Evolutionary conservation across 1,139 yeast genomes (phyloP).

Genomic region (Protomyces inundatus): DNA sequence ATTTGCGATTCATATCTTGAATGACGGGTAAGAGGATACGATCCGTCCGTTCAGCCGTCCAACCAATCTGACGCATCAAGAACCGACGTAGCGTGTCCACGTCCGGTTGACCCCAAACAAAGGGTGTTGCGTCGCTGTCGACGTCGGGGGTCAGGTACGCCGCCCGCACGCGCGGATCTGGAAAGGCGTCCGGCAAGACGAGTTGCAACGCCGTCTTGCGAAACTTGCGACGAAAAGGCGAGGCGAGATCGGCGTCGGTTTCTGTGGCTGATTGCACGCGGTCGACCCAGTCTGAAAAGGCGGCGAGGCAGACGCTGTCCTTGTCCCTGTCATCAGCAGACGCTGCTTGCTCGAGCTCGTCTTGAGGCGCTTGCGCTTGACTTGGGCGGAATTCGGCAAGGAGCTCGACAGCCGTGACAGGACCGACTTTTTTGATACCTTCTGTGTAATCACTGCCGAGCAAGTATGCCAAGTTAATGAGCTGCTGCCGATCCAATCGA

Average conservation of each 20-base stretch:
- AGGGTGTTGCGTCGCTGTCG: constrained; percentile 67
- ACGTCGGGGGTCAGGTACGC: constrained; percentile 81
- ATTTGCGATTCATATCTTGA: constrained; percentile 54
- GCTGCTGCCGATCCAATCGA: constrained; percentile 57
- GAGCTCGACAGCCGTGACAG: constrained; percentile 88
- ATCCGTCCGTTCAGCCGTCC: constrained; percentile 73
- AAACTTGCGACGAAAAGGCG: constrained; percentile 44
- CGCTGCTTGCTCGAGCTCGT: constrained; percentile 56
- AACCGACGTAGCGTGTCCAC: constrained; percentile 70
- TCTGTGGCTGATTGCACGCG: constrained; percentile 25
- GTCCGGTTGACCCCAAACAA: constrained; percentile 89
- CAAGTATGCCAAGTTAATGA: constrained; percentile 74
- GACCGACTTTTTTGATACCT: constrained; percentile 88
- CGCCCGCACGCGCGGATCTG: constrained; percentile 59
- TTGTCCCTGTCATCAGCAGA: constrained; percentile 42
- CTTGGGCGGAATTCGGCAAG: constrained; percentile 62
- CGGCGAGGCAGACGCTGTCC: constrained; percentile 3
- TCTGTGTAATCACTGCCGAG: constrained; percentile 93
- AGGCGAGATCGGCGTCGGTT: constrained; percentile 26
- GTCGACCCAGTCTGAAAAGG: constrained; percentile 11
- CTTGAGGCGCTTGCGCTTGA: constrained; percentile 42
- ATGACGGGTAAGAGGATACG: constrained; percentile 86
- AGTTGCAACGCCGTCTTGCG: constrained; percentile 59
- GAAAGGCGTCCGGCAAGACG: constrained; percentile 60
- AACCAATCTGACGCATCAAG: constrained; percentile 67